Evolutionary conservation across 441 rosid genomes (phyloP).

Genomic region (Pelargonium citronellum): DNA sequence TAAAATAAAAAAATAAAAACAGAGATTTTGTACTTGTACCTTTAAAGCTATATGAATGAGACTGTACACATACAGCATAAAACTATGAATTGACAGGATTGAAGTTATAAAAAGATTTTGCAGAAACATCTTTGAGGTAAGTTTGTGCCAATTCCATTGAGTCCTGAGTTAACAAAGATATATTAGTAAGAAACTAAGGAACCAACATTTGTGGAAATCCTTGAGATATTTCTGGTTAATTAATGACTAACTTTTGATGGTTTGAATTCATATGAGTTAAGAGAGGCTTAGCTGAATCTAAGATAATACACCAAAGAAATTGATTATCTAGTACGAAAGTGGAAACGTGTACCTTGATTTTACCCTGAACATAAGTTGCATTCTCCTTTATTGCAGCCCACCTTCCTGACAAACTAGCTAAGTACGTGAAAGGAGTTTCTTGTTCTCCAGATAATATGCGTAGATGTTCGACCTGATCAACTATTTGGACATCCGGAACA

Average conservation of each 20-base stretch:
- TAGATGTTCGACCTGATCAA: constrained; percentile 50
- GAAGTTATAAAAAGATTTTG: background rate
- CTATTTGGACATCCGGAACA: constrained; percentile 28
- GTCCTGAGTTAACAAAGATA: background rate
- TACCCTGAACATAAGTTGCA: constrained; percentile 50
- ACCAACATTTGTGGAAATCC: background rate
- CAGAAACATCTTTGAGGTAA: background rate
- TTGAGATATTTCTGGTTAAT: background rate
- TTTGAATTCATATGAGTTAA: background rate
- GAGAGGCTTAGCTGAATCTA: constrained; percentile 9
- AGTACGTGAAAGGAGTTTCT: constrained; percentile 80
- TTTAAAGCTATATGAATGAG: background rate
- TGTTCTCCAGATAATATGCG: constrained; percentile 39
- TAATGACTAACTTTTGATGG: constrained; percentile 1
- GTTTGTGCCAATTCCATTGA: too few relatives aligned
- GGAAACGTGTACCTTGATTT: constrained; percentile 51
- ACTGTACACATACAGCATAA: too few relatives aligned
- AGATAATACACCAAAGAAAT: constrained; percentile 7
- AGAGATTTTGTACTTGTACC: too few relatives aligned
- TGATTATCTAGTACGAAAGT: constrained; percentile 6
- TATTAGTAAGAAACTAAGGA: background rate
- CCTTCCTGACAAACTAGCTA: constrained; percentile 71
- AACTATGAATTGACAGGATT: too few relatives aligned
- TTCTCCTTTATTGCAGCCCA: constrained; percentile 65
- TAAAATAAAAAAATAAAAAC: too few relatives aligned